Evolutionary conservation across 2,329 filamentous ascomycete genomes (phyloP).

Genomic region (Colletotrichum nymphaeae): DNA sequence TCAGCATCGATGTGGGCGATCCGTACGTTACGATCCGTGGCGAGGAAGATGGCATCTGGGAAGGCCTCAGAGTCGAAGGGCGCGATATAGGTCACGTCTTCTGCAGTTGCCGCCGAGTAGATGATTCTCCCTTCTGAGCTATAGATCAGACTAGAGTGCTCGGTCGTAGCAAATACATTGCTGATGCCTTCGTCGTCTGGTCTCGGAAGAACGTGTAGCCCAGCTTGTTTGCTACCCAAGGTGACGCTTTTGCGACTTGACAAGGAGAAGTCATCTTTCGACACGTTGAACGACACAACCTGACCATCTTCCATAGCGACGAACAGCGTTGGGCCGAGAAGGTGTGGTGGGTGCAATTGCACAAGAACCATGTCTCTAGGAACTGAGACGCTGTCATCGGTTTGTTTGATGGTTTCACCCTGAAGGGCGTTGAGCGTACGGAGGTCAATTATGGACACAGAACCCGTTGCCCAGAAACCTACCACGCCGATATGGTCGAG

Average conservation of each 20-base stretch:
- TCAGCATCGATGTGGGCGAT: constrained; percentile 86
- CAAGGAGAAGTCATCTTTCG: constrained; percentile 69
- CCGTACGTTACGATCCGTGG: constrained; percentile 80
- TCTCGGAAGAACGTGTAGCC: constrained; percentile 80
- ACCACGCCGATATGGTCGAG: constrained; percentile 77
- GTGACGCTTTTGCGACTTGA: constrained; percentile 83
- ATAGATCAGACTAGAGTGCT: constrained; percentile 95
- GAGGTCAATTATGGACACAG: constrained; percentile 79
- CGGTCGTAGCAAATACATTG: constrained; percentile 92
- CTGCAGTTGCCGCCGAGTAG: constrained; percentile 93
- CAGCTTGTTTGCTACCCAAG: constrained; percentile 86
- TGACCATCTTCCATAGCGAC: constrained; percentile 93
- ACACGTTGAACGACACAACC: constrained; percentile 84
- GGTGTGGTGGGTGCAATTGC: constrained; percentile 74
- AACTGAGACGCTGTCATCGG: constrained; percentile 78
- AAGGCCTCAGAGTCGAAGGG: constrained; percentile 86
- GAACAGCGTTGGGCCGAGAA: constrained; percentile 78
- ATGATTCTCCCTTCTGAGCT: constrained; percentile 87
- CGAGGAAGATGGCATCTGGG: constrained; percentile 83
- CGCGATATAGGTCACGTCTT: constrained; percentile 84
- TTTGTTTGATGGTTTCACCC: constrained; percentile 69
- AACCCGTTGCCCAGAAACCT: constrained; percentile 89
- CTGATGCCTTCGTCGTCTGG: constrained; percentile 68
- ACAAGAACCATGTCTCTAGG: constrained; percentile 85
- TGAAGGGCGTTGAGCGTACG: constrained; percentile 73